phyloP scores from a whole-genome alignment of 768 basidiomycete genomes.

The Hericium erinaceus region DNA sequence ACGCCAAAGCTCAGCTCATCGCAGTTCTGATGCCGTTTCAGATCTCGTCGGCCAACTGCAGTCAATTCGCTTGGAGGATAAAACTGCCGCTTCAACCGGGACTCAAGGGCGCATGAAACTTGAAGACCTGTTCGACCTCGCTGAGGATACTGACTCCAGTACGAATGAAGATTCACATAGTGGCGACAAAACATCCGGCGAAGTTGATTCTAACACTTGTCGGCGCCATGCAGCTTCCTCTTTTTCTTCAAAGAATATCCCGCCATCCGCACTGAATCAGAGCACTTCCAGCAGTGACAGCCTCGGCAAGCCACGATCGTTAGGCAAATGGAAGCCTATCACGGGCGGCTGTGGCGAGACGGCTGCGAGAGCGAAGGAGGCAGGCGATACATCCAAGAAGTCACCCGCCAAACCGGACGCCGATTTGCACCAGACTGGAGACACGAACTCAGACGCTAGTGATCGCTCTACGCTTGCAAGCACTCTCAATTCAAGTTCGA shows the following conservation, averaged over 20 bases:
- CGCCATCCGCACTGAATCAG: background rate
- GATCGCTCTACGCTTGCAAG: background rate
- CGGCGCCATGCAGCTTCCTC: background rate
- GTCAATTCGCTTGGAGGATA: background rate
- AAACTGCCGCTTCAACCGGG: background rate
- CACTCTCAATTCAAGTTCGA: background rate
- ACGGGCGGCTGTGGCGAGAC: too few species aligned
- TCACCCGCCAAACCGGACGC: background rate
- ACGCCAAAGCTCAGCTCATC: too few species aligned
- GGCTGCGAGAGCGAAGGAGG: too few species aligned
- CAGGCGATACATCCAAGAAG: background rate
- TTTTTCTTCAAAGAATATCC: background rate
- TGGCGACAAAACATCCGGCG: background rate
- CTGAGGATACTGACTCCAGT: background rate
- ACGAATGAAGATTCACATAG: background rate
- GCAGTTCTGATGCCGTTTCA: background rate
- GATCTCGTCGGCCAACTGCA: background rate
- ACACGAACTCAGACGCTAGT: background rate
- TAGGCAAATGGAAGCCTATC: background rate
- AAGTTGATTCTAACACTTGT: background rate
- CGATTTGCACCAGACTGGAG: background rate
- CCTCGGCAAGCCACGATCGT: background rate
- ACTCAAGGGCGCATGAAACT: background rate
- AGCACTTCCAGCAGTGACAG: background rate
- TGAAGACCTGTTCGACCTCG: background rate